Conservation (phyloP, 2,329 filamentous ascomycete species). For the Nigrospora oryzae region DNA sequence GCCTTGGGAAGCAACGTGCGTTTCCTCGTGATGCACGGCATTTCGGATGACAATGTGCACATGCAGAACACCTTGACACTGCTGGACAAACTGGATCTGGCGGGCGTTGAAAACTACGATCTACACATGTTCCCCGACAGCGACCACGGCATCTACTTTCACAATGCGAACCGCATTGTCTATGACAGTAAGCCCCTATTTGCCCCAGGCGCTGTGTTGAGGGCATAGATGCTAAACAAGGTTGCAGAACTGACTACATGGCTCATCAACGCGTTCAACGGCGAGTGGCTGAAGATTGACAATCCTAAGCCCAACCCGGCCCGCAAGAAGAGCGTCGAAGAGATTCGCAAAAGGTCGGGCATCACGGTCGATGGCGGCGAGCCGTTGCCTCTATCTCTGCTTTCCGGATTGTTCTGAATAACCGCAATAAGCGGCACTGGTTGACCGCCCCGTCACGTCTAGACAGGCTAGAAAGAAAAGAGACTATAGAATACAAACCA, state of each 20-base stretch:
- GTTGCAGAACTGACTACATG: slow-evolving; percentile 68
- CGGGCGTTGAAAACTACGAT: slow-evolving; percentile 84
- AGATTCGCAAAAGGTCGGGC: slow-evolving; percentile 9
- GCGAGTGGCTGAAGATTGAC: slow-evolving; percentile 69
- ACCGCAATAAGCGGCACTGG: not conserved
- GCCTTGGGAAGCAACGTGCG: slow-evolving; percentile 70
- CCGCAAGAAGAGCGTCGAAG: slow-evolving; percentile 10
- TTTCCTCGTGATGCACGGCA: slow-evolving; percentile 92
- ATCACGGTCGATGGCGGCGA: not conserved
- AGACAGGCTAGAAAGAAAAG: no score
- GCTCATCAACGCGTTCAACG: slow-evolving; percentile 96
- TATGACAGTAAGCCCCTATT: slow-evolving; percentile 69
- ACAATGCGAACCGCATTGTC: slow-evolving; percentile 84
- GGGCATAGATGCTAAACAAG: slow-evolving; percentile 20
- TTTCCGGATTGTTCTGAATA: not conserved
- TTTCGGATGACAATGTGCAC: slow-evolving; percentile 97
- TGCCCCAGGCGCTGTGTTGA: not conserved
- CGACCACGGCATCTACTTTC: slow-evolving; percentile 91
- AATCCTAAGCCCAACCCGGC: slow-evolving; percentile 34
- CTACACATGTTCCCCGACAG: slow-evolving; percentile 95
- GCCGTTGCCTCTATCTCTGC: not conserved
- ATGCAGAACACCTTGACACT: slow-evolving; percentile 88
- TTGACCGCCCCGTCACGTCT: no score
- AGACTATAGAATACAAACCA: no score
- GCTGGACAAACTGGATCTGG: slow-evolving; percentile 78